Conservation (phyloP, 176 grass and related monocot genomes). For the Oryza brachyantha region DNA sequence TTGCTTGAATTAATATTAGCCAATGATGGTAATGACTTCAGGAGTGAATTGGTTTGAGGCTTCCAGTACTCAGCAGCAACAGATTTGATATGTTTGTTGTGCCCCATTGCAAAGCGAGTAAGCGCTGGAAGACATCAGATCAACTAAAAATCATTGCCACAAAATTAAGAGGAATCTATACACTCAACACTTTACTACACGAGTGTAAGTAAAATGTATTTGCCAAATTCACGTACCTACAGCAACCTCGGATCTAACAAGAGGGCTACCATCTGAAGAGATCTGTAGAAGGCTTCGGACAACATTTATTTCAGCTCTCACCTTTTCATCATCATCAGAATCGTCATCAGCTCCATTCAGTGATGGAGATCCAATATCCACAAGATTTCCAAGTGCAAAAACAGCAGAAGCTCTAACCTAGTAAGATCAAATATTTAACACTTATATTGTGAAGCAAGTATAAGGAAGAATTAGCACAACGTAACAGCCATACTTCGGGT, state of each 20-base stretch:
- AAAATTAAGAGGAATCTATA: constrained; percentile 15
- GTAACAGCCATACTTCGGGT: constrained; percentile 69
- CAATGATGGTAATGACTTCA: constrained; percentile 77
- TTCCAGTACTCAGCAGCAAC: constrained; percentile 84
- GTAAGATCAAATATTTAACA: constrained; percentile 43
- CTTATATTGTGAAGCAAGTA: constrained; percentile 5
- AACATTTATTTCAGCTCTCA: constrained; percentile 76
- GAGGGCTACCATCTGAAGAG: constrained; percentile 80
- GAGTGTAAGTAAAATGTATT: constrained; percentile 7
- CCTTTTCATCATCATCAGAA: constrained; percentile 89
- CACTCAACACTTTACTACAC: neutral
- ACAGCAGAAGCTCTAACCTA: constrained; percentile 96
- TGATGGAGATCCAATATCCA: constrained; percentile 68
- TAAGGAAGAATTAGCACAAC: constrained; percentile 16
- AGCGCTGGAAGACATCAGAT: constrained; percentile 63
- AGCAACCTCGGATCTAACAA: constrained; percentile 90
- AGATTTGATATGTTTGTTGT: constrained; percentile 91
- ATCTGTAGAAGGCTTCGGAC: constrained; percentile 76
- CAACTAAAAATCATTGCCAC: constrained; percentile 30
- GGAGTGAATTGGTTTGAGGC: constrained; percentile 68
- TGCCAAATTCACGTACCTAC: constrained; percentile 57
- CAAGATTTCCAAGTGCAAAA: constrained; percentile 88
- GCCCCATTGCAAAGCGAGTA: constrained; percentile 78
- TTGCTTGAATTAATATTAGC: constrained; percentile 68
- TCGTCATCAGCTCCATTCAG: constrained; percentile 59